Evolutionary conservation across 768 basidiomycete genomes (phyloP).

Genomic region (Tylopilus balloui): DNA sequence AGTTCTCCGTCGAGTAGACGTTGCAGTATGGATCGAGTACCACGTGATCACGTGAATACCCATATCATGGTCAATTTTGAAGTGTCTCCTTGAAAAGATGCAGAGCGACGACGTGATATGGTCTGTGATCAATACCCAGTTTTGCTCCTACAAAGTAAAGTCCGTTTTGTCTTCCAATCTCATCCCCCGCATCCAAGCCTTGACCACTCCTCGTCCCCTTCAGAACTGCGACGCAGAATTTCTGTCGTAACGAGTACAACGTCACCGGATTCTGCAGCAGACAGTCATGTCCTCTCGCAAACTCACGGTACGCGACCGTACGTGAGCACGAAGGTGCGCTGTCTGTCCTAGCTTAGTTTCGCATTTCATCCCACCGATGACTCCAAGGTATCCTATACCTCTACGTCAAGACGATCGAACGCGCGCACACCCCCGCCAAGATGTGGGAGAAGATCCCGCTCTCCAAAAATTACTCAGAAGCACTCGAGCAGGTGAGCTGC

Average conservation of each 20-base stretch:
- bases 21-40: too few species aligned
- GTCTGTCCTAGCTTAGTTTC: background rate
- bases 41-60: slow-evolving; percentile 10
- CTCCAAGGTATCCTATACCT: slow-evolving; percentile 77
- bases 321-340: slow-evolving; percentile 84
- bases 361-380: background rate
- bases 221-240: slow-evolving; percentile 94
- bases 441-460: slow-evolving; percentile 98
- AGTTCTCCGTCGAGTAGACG: too few species aligned
- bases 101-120: slow-evolving; percentile 99
- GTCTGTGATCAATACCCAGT: slow-evolving; percentile 90
- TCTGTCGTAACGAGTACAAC: slow-evolving; percentile 98
- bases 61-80: background rate
- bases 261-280: slow-evolving; percentile 93
- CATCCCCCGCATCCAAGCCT: slow-evolving; percentile 4
- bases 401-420: slow-evolving; percentile 96
- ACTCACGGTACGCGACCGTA: slow-evolving; percentile 97
- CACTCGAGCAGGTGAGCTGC: slow-evolving; percentile 81
- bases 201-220: background rate
- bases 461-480: slow-evolving; percentile 91
- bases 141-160: slow-evolving; percentile 99
- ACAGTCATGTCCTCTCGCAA: slow-evolving; percentile 96
- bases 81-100: slow-evolving; percentile 39
- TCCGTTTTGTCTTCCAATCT: slow-evolving; percentile 38
- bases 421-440: slow-evolving; percentile 90